Base-by-base conservation (phyloP, 139 green algal genomes). In the Raphidocelis subcapitata region DNA sequence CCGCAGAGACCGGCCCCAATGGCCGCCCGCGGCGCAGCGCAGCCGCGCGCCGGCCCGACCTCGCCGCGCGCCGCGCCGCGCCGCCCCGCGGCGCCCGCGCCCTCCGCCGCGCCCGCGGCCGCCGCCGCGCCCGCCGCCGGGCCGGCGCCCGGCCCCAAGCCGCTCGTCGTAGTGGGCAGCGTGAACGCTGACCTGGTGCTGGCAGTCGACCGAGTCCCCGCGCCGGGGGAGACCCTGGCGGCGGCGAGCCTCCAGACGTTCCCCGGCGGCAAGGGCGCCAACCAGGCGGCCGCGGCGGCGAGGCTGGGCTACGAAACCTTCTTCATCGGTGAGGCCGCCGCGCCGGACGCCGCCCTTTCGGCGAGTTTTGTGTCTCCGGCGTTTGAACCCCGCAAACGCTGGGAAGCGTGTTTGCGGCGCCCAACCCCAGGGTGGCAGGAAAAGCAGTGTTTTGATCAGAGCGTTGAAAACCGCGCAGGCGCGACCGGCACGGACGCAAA, bases 211-310 rank as follows among this genome's bases (percentile, higher is more conserved):
- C 77, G 92, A 2, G 56, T 97, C 1, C 91, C 92, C 2, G 63
- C 81, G 28, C 75, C 85, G 12, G 92, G 92, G 2, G 92, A 97
- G 79, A 97, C 92, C 20, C 32, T 97, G 1, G 73, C 69, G 1
- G 90, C 87, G 12, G 61, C 52, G 2, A 79, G 60, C 16, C 67
- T 96, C 24, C 76, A 89, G 15, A 89, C 82, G 1, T 88, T 62
- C 31, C 46, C n/a, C 46, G 26, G 31, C 52, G 33, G 44, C 44
- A 75, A 97, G 89, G 92, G 92, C 24, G 90, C 92, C 18, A 97
- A 97, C 74, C 92, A 97, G 74, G 92, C 92, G 28, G 90, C 88
- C n/a, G 90, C 92, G 16, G 92, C 91, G 14, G 88, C 86, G 2
- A 87, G 81, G 57, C 77, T 95, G 12, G 88, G 83, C 14, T 89